Base-by-base conservation (phyloP, 495 filamentous ascomycete genomes). In the Jackrogersella minutella region DNA sequence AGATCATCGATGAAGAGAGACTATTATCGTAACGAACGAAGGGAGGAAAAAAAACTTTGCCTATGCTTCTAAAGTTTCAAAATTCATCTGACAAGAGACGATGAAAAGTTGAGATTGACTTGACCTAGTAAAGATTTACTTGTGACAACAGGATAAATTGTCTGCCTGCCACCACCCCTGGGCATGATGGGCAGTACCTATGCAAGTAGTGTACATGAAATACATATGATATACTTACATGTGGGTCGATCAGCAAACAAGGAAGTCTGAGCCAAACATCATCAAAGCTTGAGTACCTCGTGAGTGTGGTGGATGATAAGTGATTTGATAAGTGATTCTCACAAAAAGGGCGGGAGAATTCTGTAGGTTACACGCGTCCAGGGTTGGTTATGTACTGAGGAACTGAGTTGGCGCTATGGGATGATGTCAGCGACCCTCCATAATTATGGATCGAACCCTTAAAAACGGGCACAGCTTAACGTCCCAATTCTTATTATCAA, bases 381-480 rank as follows among this genome's bases (percentile, higher is more conserved):
- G 39, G 14, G 34, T 34, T 41, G 43, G 47, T 28, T 50, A 11
- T 43, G 44, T 50, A 39, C 63, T 63, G 30, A 34, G 53, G 44
- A 43, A 39, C 63, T 63, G 30, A 34, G 53, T 34, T 69, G 49
- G 40, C 54, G 49, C 66, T 46, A 64, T 31, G 31, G 31, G 19
- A 62, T 63, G 66, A 64, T 69, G 66, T 69, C 66, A 64, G 60
- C 39, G 60, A 41, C 33, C 59, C 16, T 33, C n/a, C 3, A 30
- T 50, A 30, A 40, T 49, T 63, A 33, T 47, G 58, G 64, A 36
- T 41, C 58, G 10, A 22, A 41, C 14, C 39, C 37, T 19, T 31
- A 46, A 50, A 28, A 17, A 22, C 17, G 34, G 33, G 17, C 8
- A 40, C 55, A 41, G 59, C 31, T 59, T 30, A 6, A 10, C 63